Evolutionary conservation across 2,329 filamentous ascomycete genomes (phyloP).

Genomic region (Botrytis cinerea): DNA sequence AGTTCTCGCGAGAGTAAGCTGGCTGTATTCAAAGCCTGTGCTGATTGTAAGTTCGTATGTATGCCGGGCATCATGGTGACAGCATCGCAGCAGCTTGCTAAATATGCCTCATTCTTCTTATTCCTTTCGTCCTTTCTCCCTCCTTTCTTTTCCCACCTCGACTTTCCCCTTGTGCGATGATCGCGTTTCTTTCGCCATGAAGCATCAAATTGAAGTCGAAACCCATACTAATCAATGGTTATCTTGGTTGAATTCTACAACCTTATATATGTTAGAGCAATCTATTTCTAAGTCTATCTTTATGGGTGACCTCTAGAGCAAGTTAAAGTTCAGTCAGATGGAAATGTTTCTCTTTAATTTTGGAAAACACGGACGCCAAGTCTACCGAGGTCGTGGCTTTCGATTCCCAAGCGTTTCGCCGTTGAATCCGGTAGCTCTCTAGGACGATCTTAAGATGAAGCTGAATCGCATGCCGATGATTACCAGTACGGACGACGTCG

Average conservation of each 20-base stretch:
- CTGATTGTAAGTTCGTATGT: background rate
- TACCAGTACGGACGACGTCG: background rate
- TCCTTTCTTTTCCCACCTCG: background rate
- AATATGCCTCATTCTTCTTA: background rate
- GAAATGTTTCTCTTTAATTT: slow-evolving; percentile 3
- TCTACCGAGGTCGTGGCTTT: background rate
- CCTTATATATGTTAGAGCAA: background rate
- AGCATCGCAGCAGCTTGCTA: background rate
- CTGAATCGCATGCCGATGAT: background rate
- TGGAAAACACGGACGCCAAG: background rate
- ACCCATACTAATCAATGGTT: background rate
- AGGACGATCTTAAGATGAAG: background rate
- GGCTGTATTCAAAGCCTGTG: background rate
- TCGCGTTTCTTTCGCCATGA: background rate
- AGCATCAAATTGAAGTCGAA: background rate
- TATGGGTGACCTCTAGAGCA: background rate
- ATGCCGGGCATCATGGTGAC: background rate
- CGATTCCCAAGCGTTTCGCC: background rate
- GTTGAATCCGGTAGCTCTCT: slow-evolving; percentile 3
- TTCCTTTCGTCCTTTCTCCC: background rate
- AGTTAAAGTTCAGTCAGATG: background rate
- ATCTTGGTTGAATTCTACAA: background rate
- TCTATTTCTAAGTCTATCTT: background rate
- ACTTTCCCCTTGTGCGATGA: no score
- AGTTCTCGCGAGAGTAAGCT: background rate